Evolutionary conservation across 768 basidiomycete species (phyloP).

Genomic region (Trametes coccinea): DNA sequence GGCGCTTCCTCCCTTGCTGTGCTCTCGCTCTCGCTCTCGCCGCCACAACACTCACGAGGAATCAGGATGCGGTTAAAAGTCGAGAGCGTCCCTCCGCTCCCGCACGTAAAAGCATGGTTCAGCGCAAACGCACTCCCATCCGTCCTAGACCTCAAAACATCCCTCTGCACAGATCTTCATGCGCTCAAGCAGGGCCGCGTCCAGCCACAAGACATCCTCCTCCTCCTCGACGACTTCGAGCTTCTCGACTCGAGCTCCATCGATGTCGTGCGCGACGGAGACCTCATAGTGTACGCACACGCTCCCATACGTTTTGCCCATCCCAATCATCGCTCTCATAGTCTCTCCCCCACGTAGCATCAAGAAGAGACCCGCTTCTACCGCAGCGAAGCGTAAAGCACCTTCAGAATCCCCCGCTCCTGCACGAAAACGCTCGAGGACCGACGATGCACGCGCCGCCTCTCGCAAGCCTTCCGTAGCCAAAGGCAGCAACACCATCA

Average conservation of each 20-base stretch:
- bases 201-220: slow-evolving; percentile 19
- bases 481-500: background rate
- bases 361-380: slow-evolving; percentile 9
- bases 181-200: slow-evolving; percentile 17
- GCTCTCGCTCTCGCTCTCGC: background rate
- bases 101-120: slow-evolving; percentile 32
- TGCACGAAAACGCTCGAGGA: slow-evolving; percentile 18
- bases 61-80: slow-evolving; percentile 30
- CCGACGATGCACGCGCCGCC: background rate
- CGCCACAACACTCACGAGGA: background rate
- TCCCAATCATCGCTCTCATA: slow-evolving; percentile 26
- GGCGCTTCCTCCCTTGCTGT: background rate
- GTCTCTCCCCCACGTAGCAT: slow-evolving; percentile 19
- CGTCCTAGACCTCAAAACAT: slow-evolving; percentile 28
- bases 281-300: slow-evolving; percentile 31
- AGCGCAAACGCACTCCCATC: slow-evolving; percentile 24
- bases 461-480: background rate
- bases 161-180: slow-evolving; percentile 27
- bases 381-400: slow-evolving; percentile 22
- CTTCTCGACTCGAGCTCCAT: slow-evolving; percentile 30
- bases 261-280: slow-evolving; percentile 33
- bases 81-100: slow-evolving; percentile 27
- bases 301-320: background rate
- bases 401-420: slow-evolving; percentile 4
- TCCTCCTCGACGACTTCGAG: slow-evolving; percentile 34